Conservation (phyloP, 176 grass and related monocot species). For the Urochloa ruziziensis region DNA sequence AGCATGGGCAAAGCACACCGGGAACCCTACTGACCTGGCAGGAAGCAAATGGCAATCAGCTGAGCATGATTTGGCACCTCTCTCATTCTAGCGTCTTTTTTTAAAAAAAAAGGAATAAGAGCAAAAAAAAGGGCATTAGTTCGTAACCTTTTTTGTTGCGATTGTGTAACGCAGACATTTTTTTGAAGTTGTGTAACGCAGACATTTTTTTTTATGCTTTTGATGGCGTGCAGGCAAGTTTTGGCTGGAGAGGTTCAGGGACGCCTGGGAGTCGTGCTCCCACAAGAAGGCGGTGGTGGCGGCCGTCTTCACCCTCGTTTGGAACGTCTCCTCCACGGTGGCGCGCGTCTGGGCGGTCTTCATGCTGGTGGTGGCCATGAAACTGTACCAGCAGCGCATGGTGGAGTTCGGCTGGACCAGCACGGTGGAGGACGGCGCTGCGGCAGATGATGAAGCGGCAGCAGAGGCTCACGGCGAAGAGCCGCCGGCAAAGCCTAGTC, state of each 20-base stretch:
- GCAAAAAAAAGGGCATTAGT: neutral
- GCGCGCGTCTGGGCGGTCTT: slow-evolving; percentile 98
- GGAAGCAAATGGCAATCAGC: slow-evolving; percentile 1
- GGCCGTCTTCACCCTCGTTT: slow-evolving; percentile 75
- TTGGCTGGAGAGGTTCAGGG: slow-evolving; percentile 88
- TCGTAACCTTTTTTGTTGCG: neutral
- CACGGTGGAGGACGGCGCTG: slow-evolving; percentile 9
- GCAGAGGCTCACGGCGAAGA: slow-evolving; percentile 14
- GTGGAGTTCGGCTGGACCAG: slow-evolving; percentile 50
- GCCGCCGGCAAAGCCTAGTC: neutral
- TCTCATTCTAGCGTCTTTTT: no score
- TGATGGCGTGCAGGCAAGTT: slow-evolving; percentile 50
- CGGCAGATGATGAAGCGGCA: neutral
- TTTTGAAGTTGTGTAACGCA: neutral
- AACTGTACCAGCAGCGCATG: slow-evolving; percentile 81
- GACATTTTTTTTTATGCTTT: neutral
- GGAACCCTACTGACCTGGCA: neutral
- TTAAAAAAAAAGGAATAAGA: no score
- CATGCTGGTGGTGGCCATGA: slow-evolving; percentile 79
- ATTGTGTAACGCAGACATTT: neutral
- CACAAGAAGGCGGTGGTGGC: slow-evolving; percentile 90
- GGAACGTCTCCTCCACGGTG: slow-evolving; percentile 81
- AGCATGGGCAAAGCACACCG: neutral
- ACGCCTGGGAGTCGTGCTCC: slow-evolving; percentile 87
- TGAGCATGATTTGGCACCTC: slow-evolving; percentile 7